Percentiles rank a stretch among this genome's conserved stretches.
Conservation (phyloP, 2,329 filamentous ascomycete genomes). For the Aspergillus oerlinghausenensis region DNA sequence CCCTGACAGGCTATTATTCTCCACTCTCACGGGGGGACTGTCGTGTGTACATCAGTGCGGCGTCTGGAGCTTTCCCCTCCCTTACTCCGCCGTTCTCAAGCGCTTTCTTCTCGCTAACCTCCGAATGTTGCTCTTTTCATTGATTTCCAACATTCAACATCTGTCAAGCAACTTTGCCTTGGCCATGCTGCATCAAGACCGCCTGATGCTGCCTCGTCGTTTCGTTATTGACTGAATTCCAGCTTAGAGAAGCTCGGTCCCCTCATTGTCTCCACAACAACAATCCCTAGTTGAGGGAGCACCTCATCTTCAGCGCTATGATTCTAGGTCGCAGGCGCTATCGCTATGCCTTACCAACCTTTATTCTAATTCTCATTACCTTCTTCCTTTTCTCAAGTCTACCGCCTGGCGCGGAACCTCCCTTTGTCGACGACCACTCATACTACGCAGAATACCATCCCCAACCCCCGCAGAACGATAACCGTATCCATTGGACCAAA, state of each 20-base stretch:
- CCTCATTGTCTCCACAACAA: background rate
- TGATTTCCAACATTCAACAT: background rate
- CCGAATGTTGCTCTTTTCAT: background rate
- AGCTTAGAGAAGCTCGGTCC: slow-evolving; percentile 4
- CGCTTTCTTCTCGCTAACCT: background rate
- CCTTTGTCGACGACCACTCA: slow-evolving; percentile 11
- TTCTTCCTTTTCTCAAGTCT: slow-evolving; percentile 21
- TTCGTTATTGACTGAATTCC: background rate
- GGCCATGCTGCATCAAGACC: slow-evolving; percentile 2
- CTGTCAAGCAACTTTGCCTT: background rate
- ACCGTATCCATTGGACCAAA: slow-evolving; percentile 62
- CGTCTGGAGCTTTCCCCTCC: background rate
- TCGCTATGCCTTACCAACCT: slow-evolving; percentile 21
- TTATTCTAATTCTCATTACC: slow-evolving; percentile 21
- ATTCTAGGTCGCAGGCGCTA: slow-evolving; percentile 23
- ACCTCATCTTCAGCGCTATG: slow-evolving; percentile 15
- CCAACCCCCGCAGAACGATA: slow-evolving; percentile 6
- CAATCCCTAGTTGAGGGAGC: background rate
- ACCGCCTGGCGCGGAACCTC: slow-evolving; percentile 16
- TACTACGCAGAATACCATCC: slow-evolving; percentile 8
- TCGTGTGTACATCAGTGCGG: background rate
- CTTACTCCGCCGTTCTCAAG: background rate
- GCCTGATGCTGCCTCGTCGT: background rate
- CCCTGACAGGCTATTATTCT: background rate
- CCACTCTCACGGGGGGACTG: background rate